phyloP scores from a whole-genome alignment of 2,329 filamentous ascomycete genomes.

The Truncatella angustata region DNA sequence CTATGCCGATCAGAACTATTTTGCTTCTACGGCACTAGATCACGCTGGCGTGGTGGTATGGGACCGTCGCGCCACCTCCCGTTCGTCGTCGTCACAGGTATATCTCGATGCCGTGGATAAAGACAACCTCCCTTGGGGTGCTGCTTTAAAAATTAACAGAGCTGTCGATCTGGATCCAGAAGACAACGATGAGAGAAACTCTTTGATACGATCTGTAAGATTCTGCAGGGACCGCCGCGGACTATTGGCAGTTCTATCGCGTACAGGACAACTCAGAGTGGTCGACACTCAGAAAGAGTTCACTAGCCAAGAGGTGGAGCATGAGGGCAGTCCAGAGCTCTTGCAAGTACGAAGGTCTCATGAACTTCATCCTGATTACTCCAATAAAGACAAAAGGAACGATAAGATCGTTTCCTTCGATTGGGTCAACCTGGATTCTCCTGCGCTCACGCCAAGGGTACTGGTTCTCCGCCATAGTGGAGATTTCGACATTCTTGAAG shows the following conservation, averaged over 20 bases:
- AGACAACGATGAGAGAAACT: conserved; percentile 54
- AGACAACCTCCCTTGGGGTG: conserved; percentile 63
- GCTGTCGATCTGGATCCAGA: conserved; percentile 56
- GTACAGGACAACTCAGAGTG: conserved; percentile 62
- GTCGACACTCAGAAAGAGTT: conserved; percentile 57
- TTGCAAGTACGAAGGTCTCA: conserved; percentile 58
- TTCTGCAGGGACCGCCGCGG: conserved; percentile 63
- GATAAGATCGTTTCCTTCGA: conserved; percentile 67
- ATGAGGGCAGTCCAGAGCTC: conserved; percentile 54
- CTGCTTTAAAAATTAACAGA: conserved; percentile 54
- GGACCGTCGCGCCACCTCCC: conserved; percentile 66
- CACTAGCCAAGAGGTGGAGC: conserved; percentile 35
- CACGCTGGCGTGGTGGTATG: conserved; percentile 74
- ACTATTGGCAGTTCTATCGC: conserved; percentile 59
- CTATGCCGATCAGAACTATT: conserved; percentile 78
- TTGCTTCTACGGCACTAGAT: conserved; percentile 75
- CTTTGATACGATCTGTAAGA: conserved; percentile 60
- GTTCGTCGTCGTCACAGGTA: conserved; percentile 48
- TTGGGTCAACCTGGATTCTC: conserved; percentile 60
- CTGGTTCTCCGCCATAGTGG: conserved; percentile 60
- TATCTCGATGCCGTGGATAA: conserved; percentile 59
- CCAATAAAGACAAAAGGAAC: conserved; percentile 49
- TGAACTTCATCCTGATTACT: conserved; percentile 60
- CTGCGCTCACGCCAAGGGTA: conserved; percentile 55
- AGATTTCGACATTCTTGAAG: conserved; percentile 60